Conservation (phyloP, 768 basidiomycete genomes). For the Mycena filopes region DNA sequence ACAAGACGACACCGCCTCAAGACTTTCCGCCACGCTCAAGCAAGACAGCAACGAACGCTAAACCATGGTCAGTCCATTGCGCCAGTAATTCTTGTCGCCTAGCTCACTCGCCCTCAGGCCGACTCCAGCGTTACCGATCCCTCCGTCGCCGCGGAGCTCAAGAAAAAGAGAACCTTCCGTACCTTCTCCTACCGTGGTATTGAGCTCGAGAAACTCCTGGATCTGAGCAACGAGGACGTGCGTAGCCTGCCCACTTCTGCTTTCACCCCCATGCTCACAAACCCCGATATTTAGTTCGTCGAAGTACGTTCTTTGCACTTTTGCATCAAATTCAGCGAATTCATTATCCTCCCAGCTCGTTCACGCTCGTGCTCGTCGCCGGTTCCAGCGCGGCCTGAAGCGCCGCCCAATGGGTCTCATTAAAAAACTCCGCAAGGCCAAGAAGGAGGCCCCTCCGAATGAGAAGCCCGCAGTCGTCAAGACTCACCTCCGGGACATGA, state of each 20-base stretch:
- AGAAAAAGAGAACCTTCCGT: constrained; percentile 99
- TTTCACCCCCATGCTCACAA: neutral
- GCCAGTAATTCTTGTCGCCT: neutral
- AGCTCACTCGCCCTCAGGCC: constrained; percentile 59
- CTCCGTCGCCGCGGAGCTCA: constrained; percentile 93
- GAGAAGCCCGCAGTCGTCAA: constrained; percentile 99
- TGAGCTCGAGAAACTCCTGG: constrained; percentile 97
- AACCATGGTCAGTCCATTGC: constrained; percentile 37
- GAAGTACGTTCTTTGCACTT: constrained; percentile 62
- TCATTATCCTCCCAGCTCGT: constrained; percentile 72
- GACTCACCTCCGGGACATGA: constrained; percentile 99
- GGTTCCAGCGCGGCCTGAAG: constrained; percentile 99
- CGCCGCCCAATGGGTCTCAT: constrained; percentile 98
- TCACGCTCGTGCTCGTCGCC: constrained; percentile 97
- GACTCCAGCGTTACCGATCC: constrained; percentile 90
- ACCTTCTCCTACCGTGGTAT: constrained; percentile 99
- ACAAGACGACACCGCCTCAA: constrained; percentile 57
- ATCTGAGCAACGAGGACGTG: constrained; percentile 95
- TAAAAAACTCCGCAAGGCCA: constrained; percentile 99
- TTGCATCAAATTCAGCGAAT: constrained; percentile 2
- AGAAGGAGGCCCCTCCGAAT: constrained; percentile 99
- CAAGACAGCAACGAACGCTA: no score
- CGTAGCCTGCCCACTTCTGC: constrained; percentile 42
- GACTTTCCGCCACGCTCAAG: constrained; percentile 52
- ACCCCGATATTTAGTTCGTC: constrained; percentile 65